phyloP scores from a whole-genome alignment of 2,329 filamentous ascomycete species.

The Cercospora sp. region DNA sequence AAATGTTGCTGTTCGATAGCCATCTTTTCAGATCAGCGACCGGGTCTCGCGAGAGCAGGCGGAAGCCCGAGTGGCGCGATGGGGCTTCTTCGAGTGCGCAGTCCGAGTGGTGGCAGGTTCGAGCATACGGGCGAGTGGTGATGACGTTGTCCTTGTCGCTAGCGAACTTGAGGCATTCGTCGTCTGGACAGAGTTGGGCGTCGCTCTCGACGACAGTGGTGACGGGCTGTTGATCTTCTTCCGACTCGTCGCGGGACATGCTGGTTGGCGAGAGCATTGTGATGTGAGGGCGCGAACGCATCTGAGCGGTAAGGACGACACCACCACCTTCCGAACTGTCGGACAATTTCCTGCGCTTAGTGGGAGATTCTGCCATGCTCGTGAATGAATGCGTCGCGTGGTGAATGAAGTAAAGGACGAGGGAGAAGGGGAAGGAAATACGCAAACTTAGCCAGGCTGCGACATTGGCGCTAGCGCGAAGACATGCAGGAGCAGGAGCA shows the following conservation, averaged over 20 bases:
- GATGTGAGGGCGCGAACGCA: background rate
- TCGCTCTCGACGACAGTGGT: background rate
- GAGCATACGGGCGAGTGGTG: background rate
- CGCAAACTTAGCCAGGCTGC: background rate
- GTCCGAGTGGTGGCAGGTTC: background rate
- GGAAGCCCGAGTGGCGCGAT: background rate
- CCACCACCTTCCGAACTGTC: background rate
- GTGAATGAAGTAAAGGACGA: background rate
- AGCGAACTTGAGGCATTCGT: background rate
- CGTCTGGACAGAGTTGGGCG: background rate
- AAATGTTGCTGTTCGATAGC: background rate
- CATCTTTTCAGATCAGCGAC: background rate
- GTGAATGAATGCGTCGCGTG: background rate
- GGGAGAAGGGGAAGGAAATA: background rate
- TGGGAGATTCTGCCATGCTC: constrained; percentile 1
- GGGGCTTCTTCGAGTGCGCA: background rate
- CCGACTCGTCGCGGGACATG: background rate
- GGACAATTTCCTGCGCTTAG: constrained; percentile 1
- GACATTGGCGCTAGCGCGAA: constrained; percentile 4
- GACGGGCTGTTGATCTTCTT: background rate
- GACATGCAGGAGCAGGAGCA: background rate
- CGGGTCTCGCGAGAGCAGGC: background rate
- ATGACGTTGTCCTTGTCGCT: background rate
- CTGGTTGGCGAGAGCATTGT: background rate
- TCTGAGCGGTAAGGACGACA: background rate